A percentile compares a stretch with the other conserved stretches of the same genome.
Conservation (phyloP, 805 yeast genomes). For the Candida ascalaphidarum region DNA sequence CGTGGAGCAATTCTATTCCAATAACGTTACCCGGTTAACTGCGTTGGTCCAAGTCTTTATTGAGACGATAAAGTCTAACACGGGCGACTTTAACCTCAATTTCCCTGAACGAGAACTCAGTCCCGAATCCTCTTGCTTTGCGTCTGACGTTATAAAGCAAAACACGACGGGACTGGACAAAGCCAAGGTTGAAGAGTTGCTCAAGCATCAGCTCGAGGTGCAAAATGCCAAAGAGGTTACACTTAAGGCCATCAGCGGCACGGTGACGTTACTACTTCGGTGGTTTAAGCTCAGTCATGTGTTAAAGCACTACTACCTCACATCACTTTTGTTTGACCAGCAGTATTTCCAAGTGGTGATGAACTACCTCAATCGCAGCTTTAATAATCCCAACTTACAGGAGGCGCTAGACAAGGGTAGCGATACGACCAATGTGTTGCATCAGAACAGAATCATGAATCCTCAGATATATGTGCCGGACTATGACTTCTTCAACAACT, state of each 20-base stretch:
- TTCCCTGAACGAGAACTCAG: slow-evolving; percentile 28
- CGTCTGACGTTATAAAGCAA: slow-evolving; percentile 3
- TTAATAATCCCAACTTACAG: slow-evolving; percentile 28
- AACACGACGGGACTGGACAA: slow-evolving; percentile 3
- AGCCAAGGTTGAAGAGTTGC: slow-evolving; percentile 11
- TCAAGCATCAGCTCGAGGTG: slow-evolving; percentile 43
- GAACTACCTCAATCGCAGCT: slow-evolving; percentile 24
- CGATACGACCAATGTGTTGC: slow-evolving; percentile 24
- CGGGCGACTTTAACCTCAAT: slow-evolving; percentile 25
- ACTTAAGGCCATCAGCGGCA: slow-evolving; percentile 49
- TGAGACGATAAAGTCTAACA: slow-evolving; percentile 52
- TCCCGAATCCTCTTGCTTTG: slow-evolving; percentile 19
- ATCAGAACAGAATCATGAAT: slow-evolving; percentile 33
- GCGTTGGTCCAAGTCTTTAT: slow-evolving; percentile 58
- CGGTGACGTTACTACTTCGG: slow-evolving; percentile 43
- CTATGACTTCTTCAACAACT: slow-evolving; percentile 29
- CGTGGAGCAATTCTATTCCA: slow-evolving; percentile 52
- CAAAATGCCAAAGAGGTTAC: slow-evolving; percentile 54
- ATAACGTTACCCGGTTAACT: slow-evolving; percentile 45
- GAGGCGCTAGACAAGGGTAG: slow-evolving; percentile 6
- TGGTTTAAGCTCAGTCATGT: slow-evolving; percentile 82
- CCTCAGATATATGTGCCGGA: slow-evolving; percentile 24
- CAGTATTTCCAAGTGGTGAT: slow-evolving; percentile 35
- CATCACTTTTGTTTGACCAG: slow-evolving; percentile 67
- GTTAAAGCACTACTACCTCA: slow-evolving; percentile 67